Percentiles rank a stretch among this genome's conserved stretches.
Evolutionary conservation across 2,329 filamentous ascomycete genomes (phyloP).

Genomic region (Epichloe bromicola): DNA sequence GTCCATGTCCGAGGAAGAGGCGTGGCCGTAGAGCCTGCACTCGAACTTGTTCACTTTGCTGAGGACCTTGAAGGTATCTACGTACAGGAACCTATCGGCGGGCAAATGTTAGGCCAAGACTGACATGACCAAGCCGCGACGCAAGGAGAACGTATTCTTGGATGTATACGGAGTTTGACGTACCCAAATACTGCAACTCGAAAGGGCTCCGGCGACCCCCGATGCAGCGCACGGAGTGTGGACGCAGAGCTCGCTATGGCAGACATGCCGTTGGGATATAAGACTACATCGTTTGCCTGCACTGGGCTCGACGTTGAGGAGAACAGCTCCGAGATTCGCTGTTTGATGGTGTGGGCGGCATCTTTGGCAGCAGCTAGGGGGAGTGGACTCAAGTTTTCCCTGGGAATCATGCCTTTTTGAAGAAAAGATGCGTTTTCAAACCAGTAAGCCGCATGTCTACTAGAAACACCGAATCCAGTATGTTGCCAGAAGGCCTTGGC

Average conservation of each 20-base stretch:
- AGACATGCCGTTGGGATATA: slow-evolving; percentile 40
- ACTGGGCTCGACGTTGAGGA: slow-evolving; percentile 8
- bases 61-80: slow-evolving; percentile 19
- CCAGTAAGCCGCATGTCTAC: slow-evolving; percentile 15
- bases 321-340: slow-evolving; percentile 10
- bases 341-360: slow-evolving; percentile 7
- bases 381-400: neutral
- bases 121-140: too few relatives aligned
- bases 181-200: slow-evolving; percentile 18
- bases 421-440: slow-evolving; percentile 12
- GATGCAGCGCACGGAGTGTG: slow-evolving; percentile 3
- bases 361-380: slow-evolving; percentile 2
- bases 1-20: slow-evolving; percentile 26
- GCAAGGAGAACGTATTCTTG: too few relatives aligned
- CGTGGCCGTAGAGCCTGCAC: slow-evolving; percentile 30
- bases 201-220: neutral
- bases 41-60: slow-evolving; percentile 14
- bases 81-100: slow-evolving; percentile 15
- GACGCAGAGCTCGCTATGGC: slow-evolving; percentile 23
- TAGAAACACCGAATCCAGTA: slow-evolving; percentile 17
- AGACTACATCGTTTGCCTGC: slow-evolving; percentile 27
- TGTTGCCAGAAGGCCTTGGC: slow-evolving; percentile 19
- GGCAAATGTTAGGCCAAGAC: neutral
- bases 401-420: neutral
- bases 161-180: neutral